Evolutionary conservation across 345 rosid species (phyloP), one percentile per base, ranked within the genome.

Genomic region (Citrus unshiu): DNA sequence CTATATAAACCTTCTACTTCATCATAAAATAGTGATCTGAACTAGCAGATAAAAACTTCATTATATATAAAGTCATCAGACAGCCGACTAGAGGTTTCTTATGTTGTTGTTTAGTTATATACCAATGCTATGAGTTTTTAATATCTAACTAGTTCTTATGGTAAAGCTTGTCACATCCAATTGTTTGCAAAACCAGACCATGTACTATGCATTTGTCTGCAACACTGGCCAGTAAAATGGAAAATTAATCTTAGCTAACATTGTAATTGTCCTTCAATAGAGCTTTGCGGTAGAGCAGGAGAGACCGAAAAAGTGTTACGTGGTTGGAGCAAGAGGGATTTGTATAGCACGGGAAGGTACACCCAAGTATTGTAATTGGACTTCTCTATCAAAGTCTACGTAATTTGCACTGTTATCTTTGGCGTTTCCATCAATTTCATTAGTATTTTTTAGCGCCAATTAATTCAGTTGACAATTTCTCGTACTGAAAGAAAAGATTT

Each of bases 301-400:
- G 69, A 83, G 74, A 3, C 86, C 82, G 59, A 86, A 79, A 70
- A 83, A 65, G 57, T 76, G 86, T 40, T 81, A 75, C n/a, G 77
- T 81, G 83, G 13, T 81, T 14, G 74, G 81, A 1, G 74, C 88
- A 19, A 77, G 80, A 56, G 82, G 72, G 46, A 80, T 83, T 32
- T 40, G 21, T 19, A 86, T 83, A 49, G 59, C 74, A 12, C 71
- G 80, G 85, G 81, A 68, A 4, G 83, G 79, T 67, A 24, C 81
- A 13, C 78, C 83, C 51, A 4, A 12, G 2, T 79, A 74, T 71
- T 81, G 88, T 85, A 79, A 22, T 24, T 81, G 79, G 85, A 73
- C 29, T 22, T 59, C 76, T 22, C 18, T 7, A 13, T 58, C 72
- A 7, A 32, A 68, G 9, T 77, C 85, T 4, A 77, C 83, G 86